phyloP scores from a whole-genome alignment of 2,329 filamentous ascomycete genomes.

The Dothidotthia symphoricarpi region DNA sequence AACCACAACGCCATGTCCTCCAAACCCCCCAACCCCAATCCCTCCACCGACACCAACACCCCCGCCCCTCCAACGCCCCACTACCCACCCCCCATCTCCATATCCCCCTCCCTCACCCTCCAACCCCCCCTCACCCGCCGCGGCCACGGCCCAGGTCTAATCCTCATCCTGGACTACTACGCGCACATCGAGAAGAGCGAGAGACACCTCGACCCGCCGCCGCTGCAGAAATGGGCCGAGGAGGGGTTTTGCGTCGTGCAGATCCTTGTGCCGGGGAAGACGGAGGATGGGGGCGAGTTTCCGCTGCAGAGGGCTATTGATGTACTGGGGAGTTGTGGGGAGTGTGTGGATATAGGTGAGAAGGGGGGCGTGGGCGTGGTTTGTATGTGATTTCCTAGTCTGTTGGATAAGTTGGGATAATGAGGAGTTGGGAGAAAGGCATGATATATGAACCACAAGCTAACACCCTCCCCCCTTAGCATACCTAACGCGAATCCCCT shows the following conservation, averaged over 20 bases:
- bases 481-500: conserved; percentile 32
- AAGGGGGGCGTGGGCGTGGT: conserved; percentile 30
- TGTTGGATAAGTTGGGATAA: too few species aligned
- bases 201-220: conserved; percentile 52
- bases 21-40: not conserved
- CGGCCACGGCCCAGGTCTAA: conserved; percentile 50
- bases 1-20: too few species aligned
- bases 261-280: conserved; percentile 42
- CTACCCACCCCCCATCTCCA: conserved; percentile 17
- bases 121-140: conserved; percentile 52
- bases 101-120: conserved; percentile 35
- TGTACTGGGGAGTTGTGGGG: conserved; percentile 19
- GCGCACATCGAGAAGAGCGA: conserved; percentile 33
- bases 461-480: conserved; percentile 17
- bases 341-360: conserved; percentile 17
- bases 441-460: not conserved
- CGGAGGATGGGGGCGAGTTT: conserved; percentile 35
- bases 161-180: conserved; percentile 46
- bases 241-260: conserved; percentile 65
- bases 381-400: conserved; percentile 20
- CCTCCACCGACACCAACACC: conserved; percentile 8
- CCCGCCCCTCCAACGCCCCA: conserved; percentile 16
- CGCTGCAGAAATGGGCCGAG: conserved; percentile 67
- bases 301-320: conserved; percentile 30
- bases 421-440: too few species aligned